Base-by-base conservation (phyloP, 192 early-diverging fungal genomes). In the Cladochytrium replicatum region DNA sequence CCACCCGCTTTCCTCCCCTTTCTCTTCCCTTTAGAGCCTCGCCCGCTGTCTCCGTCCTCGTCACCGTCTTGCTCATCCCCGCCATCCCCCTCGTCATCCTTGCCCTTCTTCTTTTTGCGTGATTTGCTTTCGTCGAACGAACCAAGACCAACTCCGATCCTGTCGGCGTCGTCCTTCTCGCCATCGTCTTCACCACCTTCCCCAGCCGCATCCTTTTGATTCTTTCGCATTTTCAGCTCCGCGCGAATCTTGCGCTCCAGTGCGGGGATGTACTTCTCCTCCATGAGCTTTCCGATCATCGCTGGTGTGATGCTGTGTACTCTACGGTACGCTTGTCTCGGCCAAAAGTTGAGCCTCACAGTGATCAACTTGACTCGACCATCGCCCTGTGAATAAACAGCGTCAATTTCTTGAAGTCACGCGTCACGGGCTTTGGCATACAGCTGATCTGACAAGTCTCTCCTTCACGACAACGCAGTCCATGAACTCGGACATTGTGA, bases 391-490 rank as follows among this genome's bases (percentile, higher is more conserved):
- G 13, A 13, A 13, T 37, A 37, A 37, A 37, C 13, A 37, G 13
- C 34, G 17, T 37, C 13, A 37, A 13, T 37, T 37, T 37, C 17
- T 37, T 37, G 13, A 13, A n/a, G 34, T n/a, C 34, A 37, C n/a
- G n/a, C n/a, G n/a, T n/a, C n/a, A n/a, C n/a, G n/a, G n/a, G n/a
- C n/a, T n/a, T n/a, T n/a, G n/a, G n/a, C n/a, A n/a, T n/a, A n/a
- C n/a, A n/a, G n/a, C n/a, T n/a, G n/a, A n/a, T n/a, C n/a, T n/a
- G n/a, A 73, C 68, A 21, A 93, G 63, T 1, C 74, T 58, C 72
- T 97, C 93, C 13, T 71, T 72, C 7, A 97, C 88, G 32, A 73
- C 78, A 32, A 97, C 84, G 41, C 81, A 72, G 49, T 97, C 88
- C 31, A 87, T 83, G 38, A 99, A 64, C 46, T 97, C 85, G 28